Base-by-base conservation (phyloP, 2,329 filamentous ascomycete genomes). In the Fusarium circinatum region DNA sequence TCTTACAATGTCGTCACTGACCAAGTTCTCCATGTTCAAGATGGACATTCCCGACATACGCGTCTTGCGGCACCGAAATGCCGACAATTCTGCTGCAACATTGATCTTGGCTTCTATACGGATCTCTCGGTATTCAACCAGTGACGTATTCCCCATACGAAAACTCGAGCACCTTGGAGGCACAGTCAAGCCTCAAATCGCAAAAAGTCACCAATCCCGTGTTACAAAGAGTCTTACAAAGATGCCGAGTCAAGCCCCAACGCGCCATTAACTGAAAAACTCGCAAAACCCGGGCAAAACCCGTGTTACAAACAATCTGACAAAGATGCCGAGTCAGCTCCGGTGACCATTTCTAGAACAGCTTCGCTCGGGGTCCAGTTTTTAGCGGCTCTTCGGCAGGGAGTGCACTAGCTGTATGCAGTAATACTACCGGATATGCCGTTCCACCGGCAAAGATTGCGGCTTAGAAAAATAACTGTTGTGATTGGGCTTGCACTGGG, bases 361-460 rank as follows among this genome's bases (percentile, higher is more conserved):
- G 8, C 24, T 2, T 36, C 8, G 12, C 34, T 51, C 39, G 36
- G 26, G 62, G 14, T 28, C 62, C 62, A 65, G 39, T 45, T 47
- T 47, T 65, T 62, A 54, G 58, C 57, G 57, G 47, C 57, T 47
- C 62, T 54, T 34, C 57, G 57, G 62, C 57, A 62, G 28, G 8
- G 5, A 1, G 1, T 4, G 6, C 14, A 32, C 26, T 65, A 65
- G 28, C 62, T 11, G 13, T 10, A 62, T 13, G 24, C 15, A 52
- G 62, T 34, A 65, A 47, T 24, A 63, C 32, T 22, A 44, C 47
- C 26, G 47, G 30, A 2, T 7, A 22, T 12, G 6, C 18, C 39
- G 57, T 60, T 18, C 62, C 62, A 62, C 62, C 9, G n/a, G 28
- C 12, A 20, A 64, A 47, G 32, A 62, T 30, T 41, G 38, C 20